Conservation (phyloP, 768 basidiomycete genomes). For the Suillus discolor region DNA sequence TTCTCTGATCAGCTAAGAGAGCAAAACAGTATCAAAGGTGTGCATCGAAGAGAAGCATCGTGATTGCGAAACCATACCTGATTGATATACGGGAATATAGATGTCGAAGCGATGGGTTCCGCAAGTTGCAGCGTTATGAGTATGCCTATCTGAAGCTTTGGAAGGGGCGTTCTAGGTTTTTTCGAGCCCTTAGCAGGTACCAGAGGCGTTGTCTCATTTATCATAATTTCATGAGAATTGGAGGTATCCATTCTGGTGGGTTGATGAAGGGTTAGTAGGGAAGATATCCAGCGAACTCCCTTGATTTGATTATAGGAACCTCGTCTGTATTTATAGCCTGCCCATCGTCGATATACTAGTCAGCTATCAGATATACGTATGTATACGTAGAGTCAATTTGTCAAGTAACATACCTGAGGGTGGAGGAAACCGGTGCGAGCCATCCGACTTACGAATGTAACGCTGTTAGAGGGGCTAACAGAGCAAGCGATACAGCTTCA, state of each 20-base stretch:
- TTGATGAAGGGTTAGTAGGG: background rate
- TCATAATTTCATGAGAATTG: background rate
- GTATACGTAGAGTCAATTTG: background rate
- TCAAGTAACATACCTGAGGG: background rate
- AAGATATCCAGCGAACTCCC: background rate
- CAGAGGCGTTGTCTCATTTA: background rate
- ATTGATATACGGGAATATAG: conserved; percentile 54
- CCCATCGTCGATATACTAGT: background rate
- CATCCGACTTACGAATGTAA: background rate
- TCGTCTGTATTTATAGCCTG: background rate
- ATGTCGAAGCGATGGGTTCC: conserved; percentile 49
- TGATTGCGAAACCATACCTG: conserved; percentile 31
- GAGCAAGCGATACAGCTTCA: background rate
- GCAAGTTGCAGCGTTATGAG: conserved; percentile 46
- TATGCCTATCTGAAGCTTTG: conserved; percentile 45
- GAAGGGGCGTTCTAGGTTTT: conserved; percentile 42
- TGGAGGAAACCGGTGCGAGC: background rate
- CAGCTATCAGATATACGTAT: background rate
- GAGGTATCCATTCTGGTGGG: background rate
- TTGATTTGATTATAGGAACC: background rate
- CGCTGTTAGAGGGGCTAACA: background rate
- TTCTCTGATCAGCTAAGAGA: conserved; percentile 57
- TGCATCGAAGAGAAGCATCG: background rate
- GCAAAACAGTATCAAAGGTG: background rate
- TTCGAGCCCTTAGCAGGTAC: conserved; percentile 6